phyloP scores from a whole-genome alignment of 2,329 filamentous ascomycete species.

The Rasamsonia emersonii region DNA sequence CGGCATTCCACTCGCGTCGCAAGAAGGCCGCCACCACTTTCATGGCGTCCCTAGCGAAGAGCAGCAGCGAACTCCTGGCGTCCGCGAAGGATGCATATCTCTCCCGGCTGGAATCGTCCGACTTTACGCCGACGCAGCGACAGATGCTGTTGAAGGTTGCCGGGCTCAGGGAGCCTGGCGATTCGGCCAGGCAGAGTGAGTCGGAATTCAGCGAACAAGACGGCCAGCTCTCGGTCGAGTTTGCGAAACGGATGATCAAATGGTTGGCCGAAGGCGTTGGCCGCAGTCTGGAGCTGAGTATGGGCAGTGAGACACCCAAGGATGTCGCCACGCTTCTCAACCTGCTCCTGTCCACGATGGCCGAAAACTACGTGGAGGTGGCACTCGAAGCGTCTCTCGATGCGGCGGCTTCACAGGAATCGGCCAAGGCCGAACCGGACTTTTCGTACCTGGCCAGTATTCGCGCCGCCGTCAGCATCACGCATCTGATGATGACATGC shows the following conservation, averaged over 20 bases:
- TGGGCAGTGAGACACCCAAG: conserved; percentile 80
- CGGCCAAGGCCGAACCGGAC: conserved; percentile 75
- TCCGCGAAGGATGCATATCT: conserved; percentile 88
- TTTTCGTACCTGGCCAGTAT: conserved; percentile 72
- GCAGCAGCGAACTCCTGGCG: conserved; percentile 78
- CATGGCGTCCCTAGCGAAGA: conserved; percentile 83
- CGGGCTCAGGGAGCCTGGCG: conserved; percentile 61
- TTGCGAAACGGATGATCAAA: conserved; percentile 94
- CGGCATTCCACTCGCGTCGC: conserved; percentile 71
- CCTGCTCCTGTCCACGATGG: conserved; percentile 78
- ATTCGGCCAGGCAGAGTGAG: conserved; percentile 64
- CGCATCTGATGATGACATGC: conserved; percentile 87
- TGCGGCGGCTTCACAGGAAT: conserved; percentile 66
- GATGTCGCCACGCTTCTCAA: conserved; percentile 80
- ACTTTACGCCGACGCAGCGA: conserved; percentile 80
- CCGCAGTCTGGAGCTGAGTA: conserved; percentile 80
- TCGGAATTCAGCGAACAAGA: conserved; percentile 89
- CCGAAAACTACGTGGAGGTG: conserved; percentile 66
- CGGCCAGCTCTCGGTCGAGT: conserved; percentile 69
- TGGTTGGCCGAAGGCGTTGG: conserved; percentile 96
- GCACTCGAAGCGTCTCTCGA: conserved; percentile 64
- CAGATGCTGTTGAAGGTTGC: conserved; percentile 84
- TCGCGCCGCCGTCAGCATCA: conserved; percentile 74
- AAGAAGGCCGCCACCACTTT: conserved; percentile 88
- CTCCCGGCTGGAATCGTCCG: conserved; percentile 77